phyloP scores from a whole-genome alignment of 116 monocot genomes.

The Posidonia oceanica region DNA sequence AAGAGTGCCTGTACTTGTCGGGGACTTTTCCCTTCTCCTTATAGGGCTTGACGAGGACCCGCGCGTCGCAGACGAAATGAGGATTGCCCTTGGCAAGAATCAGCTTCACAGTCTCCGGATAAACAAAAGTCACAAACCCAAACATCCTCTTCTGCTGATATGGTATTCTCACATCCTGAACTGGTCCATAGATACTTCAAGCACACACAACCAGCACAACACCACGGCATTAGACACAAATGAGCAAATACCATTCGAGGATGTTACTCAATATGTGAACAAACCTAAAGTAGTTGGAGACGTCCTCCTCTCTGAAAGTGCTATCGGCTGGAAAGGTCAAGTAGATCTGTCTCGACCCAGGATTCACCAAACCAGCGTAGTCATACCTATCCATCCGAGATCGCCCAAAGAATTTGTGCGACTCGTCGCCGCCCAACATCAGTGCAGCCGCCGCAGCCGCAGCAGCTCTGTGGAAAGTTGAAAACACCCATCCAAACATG shows the following conservation, averaged over 20 bases:
- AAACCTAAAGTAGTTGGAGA: slow-evolving; percentile 79
- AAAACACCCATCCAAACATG: neutral
- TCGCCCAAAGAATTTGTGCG: slow-evolving; percentile 30
- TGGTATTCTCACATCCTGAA: slow-evolving; percentile 96
- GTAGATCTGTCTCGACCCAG: slow-evolving; percentile 90
- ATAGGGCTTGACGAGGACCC: slow-evolving; percentile 94
- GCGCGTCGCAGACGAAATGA: slow-evolving; percentile 70
- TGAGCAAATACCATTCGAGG: too few species aligned
- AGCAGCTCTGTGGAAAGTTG: neutral
- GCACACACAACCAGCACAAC: neutral
- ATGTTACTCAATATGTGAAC: neutral
- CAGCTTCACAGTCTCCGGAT: slow-evolving; percentile 60
- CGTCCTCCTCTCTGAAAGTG: slow-evolving; percentile 78
- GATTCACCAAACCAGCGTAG: slow-evolving; percentile 24
- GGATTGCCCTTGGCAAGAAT: slow-evolving; percentile 66
- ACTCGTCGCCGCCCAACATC: slow-evolving; percentile 26
- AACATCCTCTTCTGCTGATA: slow-evolving; percentile 93
- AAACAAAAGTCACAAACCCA: slow-evolving; percentile 85
- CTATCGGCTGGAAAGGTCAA: slow-evolving; percentile 95
- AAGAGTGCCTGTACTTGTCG: slow-evolving; percentile 57
- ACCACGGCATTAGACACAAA: neutral
- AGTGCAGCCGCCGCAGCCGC: slow-evolving; percentile 29
- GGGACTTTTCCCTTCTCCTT: slow-evolving; percentile 72
- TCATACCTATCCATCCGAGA: slow-evolving; percentile 20
- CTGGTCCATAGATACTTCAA: slow-evolving; percentile 76